These are phyloP conservation scores for Inga oerstediana DNA, from an alignment of 306 rosid genomes.

Conservation along the genomic window DNA sequence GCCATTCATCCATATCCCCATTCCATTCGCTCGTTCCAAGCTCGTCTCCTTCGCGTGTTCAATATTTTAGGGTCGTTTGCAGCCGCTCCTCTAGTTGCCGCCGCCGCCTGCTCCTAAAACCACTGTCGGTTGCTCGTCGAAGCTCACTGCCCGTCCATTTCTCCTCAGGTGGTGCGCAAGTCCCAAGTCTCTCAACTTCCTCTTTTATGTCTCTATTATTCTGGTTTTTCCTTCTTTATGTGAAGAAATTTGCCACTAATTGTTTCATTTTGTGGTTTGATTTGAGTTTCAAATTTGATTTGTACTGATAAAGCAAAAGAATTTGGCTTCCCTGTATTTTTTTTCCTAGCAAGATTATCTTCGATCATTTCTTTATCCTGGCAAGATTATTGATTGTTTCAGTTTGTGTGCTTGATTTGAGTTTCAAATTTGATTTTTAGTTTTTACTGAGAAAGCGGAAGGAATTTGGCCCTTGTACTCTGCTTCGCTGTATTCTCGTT, in stretches of 20 bases:
- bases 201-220: neutral
- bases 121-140: no score
- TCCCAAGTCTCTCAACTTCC: neutral
- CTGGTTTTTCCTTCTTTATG: neutral
- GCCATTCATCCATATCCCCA: no score
- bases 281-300: neutral
- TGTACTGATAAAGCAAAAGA: neutral
- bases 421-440: neutral
- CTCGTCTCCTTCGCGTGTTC: no score
- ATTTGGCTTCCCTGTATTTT: neutral
- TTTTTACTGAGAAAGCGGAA: neutral
- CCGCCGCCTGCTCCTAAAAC: no score
- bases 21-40: no score
- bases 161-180: neutral
- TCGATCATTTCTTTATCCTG: no score
- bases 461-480: neutral
- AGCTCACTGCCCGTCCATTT: no score
- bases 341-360: neutral
- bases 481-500: neutral
- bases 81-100: no score
- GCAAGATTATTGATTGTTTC: neutral
- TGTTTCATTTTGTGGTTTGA: neutral
- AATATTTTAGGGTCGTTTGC: no score
- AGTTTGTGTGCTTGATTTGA: neutral
- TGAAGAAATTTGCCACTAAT: neutral